phyloP scores from a whole-genome alignment of 208 protist genomes.

The Acanthamoeba castellanii region DNA sequence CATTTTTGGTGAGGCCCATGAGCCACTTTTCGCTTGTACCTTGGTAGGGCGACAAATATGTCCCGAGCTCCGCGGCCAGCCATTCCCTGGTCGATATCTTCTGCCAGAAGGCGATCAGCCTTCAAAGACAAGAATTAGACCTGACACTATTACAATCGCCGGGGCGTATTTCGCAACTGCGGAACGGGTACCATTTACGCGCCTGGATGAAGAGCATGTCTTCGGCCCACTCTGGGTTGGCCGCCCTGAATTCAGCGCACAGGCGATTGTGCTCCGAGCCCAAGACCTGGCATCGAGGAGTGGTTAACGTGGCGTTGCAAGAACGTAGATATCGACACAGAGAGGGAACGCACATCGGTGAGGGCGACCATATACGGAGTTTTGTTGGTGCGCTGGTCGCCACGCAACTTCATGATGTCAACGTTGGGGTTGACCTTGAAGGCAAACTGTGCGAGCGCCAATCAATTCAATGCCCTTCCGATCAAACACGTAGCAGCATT shows the following conservation, averaged over 20 bases:
- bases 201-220: slow-evolving; percentile 21
- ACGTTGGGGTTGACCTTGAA: neutral
- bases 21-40: neutral
- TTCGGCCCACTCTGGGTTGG: slow-evolving; percentile 30
- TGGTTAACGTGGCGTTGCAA: neutral
- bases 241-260: slow-evolving; percentile 6
- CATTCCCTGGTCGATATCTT: slow-evolving; percentile 60
- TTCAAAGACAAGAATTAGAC: neutral
- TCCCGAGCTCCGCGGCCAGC: slow-evolving; percentile 36
- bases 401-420: slow-evolving; percentile 14
- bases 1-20: too few relatives aligned
- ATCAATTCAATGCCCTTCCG: neutral
- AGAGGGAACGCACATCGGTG: neutral
- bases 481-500: neutral
- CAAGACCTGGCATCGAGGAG: neutral
- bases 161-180: too few relatives aligned
- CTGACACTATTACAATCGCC: too few relatives aligned
- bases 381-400: slow-evolving; percentile 40
- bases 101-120: slow-evolving; percentile 55
- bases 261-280: slow-evolving; percentile 65
- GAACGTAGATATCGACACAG: too few relatives aligned
- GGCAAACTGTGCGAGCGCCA: neutral
- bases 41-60: neutral
- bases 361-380: slow-evolving; percentile 40
- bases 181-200: slow-evolving; percentile 43